Conservation (phyloP, 306 rosid species). For the Sicyos edulis region DNA sequence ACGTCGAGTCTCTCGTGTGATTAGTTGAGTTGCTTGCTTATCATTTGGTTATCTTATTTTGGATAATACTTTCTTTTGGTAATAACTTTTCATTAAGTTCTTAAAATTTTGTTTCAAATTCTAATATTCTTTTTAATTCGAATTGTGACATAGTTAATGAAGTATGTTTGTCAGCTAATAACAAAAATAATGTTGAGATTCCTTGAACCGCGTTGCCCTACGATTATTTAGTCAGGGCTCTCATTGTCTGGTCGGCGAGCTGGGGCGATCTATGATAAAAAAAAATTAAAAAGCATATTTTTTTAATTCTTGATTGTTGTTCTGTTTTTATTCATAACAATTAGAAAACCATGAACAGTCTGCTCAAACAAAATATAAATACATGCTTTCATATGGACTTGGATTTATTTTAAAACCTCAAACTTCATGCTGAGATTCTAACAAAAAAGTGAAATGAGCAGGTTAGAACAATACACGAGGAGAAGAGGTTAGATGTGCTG, state of each 20-base stretch:
- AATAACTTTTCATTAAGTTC: neutral
- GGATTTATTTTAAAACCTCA: neutral
- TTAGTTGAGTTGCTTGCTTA: neutral
- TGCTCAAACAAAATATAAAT: neutral
- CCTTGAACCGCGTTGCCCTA: no score
- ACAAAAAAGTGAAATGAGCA: conserved; percentile 29
- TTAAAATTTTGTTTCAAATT: neutral
- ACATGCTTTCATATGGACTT: neutral
- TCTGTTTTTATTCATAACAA: neutral
- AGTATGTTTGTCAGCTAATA: neutral
- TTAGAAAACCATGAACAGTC: neutral
- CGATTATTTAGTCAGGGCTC: no score
- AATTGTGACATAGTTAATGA: neutral
- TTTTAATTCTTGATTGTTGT: no score
- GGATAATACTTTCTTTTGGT: neutral
- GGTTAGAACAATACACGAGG: conserved; percentile 69
- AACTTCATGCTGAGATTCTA: neutral
- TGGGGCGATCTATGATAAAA: no score
- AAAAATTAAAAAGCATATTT: no score
- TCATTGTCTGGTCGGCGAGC: no score
- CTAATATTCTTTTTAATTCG: neutral
- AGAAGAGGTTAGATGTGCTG: conserved; percentile 59
- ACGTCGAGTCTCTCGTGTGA: conserved; percentile 10
- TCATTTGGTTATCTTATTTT: neutral
- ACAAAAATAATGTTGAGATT: neutral